Evolutionary conservation across 1,139 yeast species (phyloP), one percentile per base, ranked within the genome.

Genomic region (Pichia sp.): DNA sequence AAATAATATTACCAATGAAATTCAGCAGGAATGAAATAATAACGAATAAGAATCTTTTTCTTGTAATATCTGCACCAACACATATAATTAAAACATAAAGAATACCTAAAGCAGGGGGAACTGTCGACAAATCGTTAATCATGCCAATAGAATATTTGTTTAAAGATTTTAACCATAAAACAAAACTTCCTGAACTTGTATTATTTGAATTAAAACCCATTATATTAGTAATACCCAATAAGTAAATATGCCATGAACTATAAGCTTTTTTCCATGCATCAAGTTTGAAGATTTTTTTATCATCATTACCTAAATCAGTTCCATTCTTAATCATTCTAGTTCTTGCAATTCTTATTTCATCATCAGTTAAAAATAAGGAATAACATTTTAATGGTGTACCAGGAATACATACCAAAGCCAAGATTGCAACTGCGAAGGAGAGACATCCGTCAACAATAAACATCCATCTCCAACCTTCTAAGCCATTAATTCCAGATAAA

Each of bases 381-480:
- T 74, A 73, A 54, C 82, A 76, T 46, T 71, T 71, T 48, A 67
- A 63, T 12, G 89, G 89, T 29, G 84, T 79, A 41, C 87, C 89
- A 4, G 90, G 90, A 51, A 81, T 65, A 54, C 72, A 54, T 55
- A 74, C 71, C 51, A 78, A 69, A 0, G 87, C 87, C 47, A 80
- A 58, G 29, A 81, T 28, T 6, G 85, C 89, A 45, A 82, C 78
- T 2, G 66, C 74, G 31, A 80, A 55, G 2, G 87, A 76, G 38
- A 80, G 67, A 40, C 76, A 61, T 6, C 80, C 82, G 60, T 80
- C 86, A 49, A 82, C 69, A 48, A 82, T 71, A 56, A 77, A 82
- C 63, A 79, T 75, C 87, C 87, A 82, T 63, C 79, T 71, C 87
- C 87, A 82, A 11, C 85, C 79, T 30, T 65, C 70, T 30, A 77